Evolutionary conservation across 1,284 basidiomycete species (phyloP).

Genomic region (Ganoderma lingzhi): DNA sequence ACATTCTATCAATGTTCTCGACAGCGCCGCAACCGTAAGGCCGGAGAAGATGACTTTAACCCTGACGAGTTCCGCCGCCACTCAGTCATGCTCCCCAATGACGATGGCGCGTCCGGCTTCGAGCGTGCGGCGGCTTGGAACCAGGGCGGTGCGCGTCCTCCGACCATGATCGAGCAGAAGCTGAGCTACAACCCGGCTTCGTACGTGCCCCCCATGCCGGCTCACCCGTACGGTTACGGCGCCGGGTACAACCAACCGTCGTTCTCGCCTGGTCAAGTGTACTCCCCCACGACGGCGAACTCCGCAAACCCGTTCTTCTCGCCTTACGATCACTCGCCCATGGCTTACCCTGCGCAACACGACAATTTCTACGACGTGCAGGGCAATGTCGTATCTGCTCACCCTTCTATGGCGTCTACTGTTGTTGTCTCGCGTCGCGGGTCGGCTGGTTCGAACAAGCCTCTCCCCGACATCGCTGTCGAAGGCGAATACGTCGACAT

Average conservation of each 20-base stretch:
- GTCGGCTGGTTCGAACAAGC: slow-evolving; percentile 17
- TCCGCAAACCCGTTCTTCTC: slow-evolving; percentile 47
- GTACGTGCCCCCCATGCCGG: slow-evolving; percentile 20
- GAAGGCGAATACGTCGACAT: slow-evolving; percentile 66
- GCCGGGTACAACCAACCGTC: slow-evolving; percentile 37
- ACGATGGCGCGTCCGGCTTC: slow-evolving; percentile 36
- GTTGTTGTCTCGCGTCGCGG: slow-evolving; percentile 31
- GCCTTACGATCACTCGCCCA: slow-evolving; percentile 42
- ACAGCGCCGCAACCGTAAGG: slow-evolving; percentile 52
- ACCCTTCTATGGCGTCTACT: slow-evolving; percentile 34
- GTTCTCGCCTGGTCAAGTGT: slow-evolving; percentile 36
- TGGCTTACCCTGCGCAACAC: slow-evolving; percentile 42
- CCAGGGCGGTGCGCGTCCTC: slow-evolving; percentile 32
- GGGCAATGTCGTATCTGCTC: slow-evolving; percentile 34
- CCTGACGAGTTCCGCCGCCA: slow-evolving; percentile 63
- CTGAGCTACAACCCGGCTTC: slow-evolving; percentile 25
- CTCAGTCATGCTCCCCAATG: slow-evolving; percentile 63
- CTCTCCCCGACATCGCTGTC: slow-evolving; percentile 11
- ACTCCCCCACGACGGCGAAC: slow-evolving; percentile 33
- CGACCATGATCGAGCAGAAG: slow-evolving; percentile 48
- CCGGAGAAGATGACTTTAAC: slow-evolving; percentile 56
- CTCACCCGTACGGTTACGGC: slow-evolving; percentile 32
- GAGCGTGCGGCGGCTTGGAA: slow-evolving; percentile 26
- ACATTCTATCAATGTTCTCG: slow-evolving; percentile 8
- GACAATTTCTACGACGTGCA: slow-evolving; percentile 38